Base-by-base conservation (phyloP, 306 rosid species). In the Bauhinia variegata region DNA sequence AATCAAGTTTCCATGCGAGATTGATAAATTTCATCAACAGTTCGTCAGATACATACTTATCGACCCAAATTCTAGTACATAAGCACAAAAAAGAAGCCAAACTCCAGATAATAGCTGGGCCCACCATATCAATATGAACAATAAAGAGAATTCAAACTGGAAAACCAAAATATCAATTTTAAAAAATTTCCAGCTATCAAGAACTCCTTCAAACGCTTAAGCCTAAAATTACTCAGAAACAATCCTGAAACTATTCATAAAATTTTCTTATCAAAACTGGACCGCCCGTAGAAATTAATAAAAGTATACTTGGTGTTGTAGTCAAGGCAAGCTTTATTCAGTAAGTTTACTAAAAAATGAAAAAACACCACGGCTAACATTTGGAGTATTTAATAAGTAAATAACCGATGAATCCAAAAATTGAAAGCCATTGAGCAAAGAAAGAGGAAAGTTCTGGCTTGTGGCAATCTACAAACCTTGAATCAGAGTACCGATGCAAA, bases 401-500 rank as follows among this genome's bases (percentile, higher is more conserved):
- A 13, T 6, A 15, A 56, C 3, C 6, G 32, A 72, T 39, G 31
- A 15, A 57, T 57, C 4, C 56, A 17, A 4, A 16, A 0, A 11
- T n/a, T 1, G 0, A 8, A 52, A 8, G 18, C 3, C 0, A 44
- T 39, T 23, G 11, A 41, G 33, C 10, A 33, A n/a, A 17, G 2
- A 67, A 14, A 23, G 9, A 36, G 41, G 6, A 8, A 8, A 2
- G 9, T 36, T 36, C 9, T 36, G 2, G 12, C 2, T 23, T 23
- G 2, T 23, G 28, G 37, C 37, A 4, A 36, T 18, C 1, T 8
- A 79, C 83, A 60, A 39, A 93, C 99, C 99, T 80, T 14, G 95
- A 79, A 49, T 19, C 71, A 60, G 85, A 32, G 54, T 30, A 70
- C 37, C 68, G 85, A 62, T 60, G 65, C 4, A 74, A 41, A 41